These are phyloP conservation scores for Gentiana macrophylla DNA, from an alignment of 257 asterid species.

Conservation along the genomic window DNA sequence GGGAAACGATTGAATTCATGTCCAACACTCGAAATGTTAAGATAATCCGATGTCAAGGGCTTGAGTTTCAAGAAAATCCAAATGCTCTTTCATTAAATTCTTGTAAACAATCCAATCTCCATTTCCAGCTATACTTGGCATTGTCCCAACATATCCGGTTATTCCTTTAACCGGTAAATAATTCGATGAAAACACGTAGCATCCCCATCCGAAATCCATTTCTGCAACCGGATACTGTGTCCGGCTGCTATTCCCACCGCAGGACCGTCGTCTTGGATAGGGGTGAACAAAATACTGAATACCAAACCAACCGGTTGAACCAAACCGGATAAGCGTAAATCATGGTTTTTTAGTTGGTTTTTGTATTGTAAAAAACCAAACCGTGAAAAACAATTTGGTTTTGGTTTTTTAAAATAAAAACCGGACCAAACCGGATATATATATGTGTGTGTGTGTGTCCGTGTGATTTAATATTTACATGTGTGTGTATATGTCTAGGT, in stretches of 20 bases:
- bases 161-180: slow-evolving; percentile 62
- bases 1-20: too few species aligned
- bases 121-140: slow-evolving; percentile 47
- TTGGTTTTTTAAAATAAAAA: too few species aligned
- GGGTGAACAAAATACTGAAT: too few species aligned
- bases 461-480: too few species aligned
- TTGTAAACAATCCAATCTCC: slow-evolving; percentile 76
- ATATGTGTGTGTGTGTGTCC: too few species aligned
- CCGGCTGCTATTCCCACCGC: slow-evolving; percentile 60
- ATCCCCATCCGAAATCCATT: slow-evolving; percentile 64
- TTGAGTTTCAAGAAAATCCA: slow-evolving; percentile 42
- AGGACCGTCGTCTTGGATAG: slow-evolving; percentile 23
- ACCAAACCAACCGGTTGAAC: too few species aligned
- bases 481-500: too few species aligned
- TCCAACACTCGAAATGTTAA: slow-evolving; percentile 1
- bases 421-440: too few species aligned
- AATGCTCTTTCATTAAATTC: slow-evolving; percentile 39
- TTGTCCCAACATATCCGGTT: slow-evolving; percentile 68
- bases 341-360: too few species aligned
- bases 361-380: too few species aligned
- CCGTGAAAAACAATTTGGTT: too few species aligned
- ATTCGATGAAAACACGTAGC: slow-evolving; percentile 41
- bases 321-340: too few species aligned
- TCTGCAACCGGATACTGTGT: slow-evolving; percentile 29
- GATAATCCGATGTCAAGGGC: slow-evolving; percentile 31